Base-by-base conservation (phyloP, 371 early-diverging fungal species). In the Mortierella sp. region DNA sequence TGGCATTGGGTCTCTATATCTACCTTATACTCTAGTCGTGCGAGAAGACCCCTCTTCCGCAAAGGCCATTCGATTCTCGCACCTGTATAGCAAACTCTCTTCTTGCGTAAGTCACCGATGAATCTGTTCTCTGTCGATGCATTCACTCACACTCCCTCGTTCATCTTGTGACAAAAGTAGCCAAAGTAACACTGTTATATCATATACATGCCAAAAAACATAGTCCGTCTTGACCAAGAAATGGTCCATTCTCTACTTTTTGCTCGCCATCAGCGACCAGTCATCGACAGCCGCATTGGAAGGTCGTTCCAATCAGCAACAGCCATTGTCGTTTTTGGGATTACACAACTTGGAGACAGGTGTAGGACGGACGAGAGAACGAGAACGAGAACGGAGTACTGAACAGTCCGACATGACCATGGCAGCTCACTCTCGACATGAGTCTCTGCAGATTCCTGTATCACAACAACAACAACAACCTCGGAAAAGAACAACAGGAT, bases 181-280 rank as follows among this genome's bases (percentile, higher is more conserved):
- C 11, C 68, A 11, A 38, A 63, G 19, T 68, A 26, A 34, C 13
- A 45, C 13, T 42, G 26, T 47, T 42, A 26, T 60, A 50, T 13
- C 57, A 26, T 38, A 16, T 31, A 31, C 10, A 2, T 38, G 5
- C 1, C 42, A 38, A 38, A n/a, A 72, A 21, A 50, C 3, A 50
- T 88, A 93, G 92, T 76, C 89, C 42, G 88, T 89, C 13, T 73
- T 91, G 63, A 83, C 80, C 38, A 90, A 92, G 50, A 93, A 91
- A 84, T 96, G 96, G 96, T 90, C 97, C 16, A 90, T 93, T 31
- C 89, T 96, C 2, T 94, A 96, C 78, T 90, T 96, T 52, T 83
- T 97, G 68, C 88, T 90, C 7, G 90, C 91, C 6, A 54, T 94
- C 47, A 91, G 93, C 50, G 90, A 92, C 76, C 82, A 79, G 52